Evolutionary conservation across 1,284 basidiomycete genomes (phyloP).

Genomic region (Cronartium quercuum): DNA sequence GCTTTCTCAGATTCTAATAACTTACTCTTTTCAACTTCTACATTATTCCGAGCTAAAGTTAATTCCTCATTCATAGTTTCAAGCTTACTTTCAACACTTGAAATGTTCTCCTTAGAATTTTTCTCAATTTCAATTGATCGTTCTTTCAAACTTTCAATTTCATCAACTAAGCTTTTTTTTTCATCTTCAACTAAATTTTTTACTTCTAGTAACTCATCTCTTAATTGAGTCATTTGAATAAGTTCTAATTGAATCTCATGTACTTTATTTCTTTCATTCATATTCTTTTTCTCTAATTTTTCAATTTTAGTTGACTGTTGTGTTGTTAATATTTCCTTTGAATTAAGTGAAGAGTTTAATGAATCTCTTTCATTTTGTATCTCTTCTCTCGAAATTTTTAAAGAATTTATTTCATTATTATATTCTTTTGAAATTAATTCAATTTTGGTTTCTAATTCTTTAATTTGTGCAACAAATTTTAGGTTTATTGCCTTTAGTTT

Average conservation of each 20-base stretch:
- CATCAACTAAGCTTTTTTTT: background rate
- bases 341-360: too few relatives aligned
- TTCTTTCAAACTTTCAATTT: background rate
- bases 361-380: too few relatives aligned
- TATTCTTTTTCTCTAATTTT: constrained; percentile 8
- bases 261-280: constrained; percentile 14
- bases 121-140: background rate
- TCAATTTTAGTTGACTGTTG: background rate
- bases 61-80: too few relatives aligned
- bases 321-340: too few relatives aligned
- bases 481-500: background rate
- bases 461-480: constrained; percentile 1
- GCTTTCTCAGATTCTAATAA: too few relatives aligned
- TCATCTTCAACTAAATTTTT: too few relatives aligned
- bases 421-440: too few relatives aligned
- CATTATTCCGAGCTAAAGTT: background rate
- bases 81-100: too few relatives aligned
- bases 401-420: too few relatives aligned
- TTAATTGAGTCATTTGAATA: constrained; percentile 25
- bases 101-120: background rate
- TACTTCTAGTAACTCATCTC: constrained; percentile 12
- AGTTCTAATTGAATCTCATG: constrained; percentile 32
- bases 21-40: background rate
- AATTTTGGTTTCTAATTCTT: background rate
- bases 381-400: too few relatives aligned